Base-by-base conservation (phyloP, 208 protist genomes). In the Blastocrithidia nonstop region DNA sequence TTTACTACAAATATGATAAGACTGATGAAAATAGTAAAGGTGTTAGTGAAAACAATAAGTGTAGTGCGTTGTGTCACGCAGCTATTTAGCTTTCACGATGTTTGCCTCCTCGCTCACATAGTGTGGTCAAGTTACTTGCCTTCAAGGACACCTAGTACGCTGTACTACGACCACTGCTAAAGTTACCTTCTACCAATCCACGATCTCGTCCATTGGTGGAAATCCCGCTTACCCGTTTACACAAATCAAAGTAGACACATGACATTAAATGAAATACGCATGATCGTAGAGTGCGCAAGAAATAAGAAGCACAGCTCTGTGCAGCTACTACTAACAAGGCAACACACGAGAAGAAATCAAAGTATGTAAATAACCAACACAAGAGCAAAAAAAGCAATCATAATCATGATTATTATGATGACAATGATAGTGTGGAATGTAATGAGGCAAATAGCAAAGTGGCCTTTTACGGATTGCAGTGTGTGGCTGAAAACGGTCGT, bases 381-480 rank as follows among this genome's bases (percentile, higher is more conserved):
- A 24, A 0, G 23, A 44, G n/a, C 3, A 6, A 27, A 25, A 37
- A 9, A 31, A 33, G 1, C 27, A 23, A 20, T 15, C 8, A 50
- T 36, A 15, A 50, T 40, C 31, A 44, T 21, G 36, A 23, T n/a
- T 38, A 51, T 3, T 35, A 21, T 25, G 35, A 24, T 19, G 23
- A 32, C 17, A 27, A 42, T 8, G 28, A 20, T 13, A 22, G 27
- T 32, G 9, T 35, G 31, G 15, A 59, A 15, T 32, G 49, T 44
- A 1, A 36, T 1, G 6, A 22, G 16, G 17, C 21, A n/a, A 54
- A 51, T 4, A 5, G 48, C 11, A 35, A 53, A 2, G 66, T 79
- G 1, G 62, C 61, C 26, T 91, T 87, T 41, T 91, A 87, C 48
- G 82, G 82, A 0, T 44, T 91, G 22, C 65, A 91, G 60, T 91